These are phyloP conservation scores for Yamadazyma dushanensis DNA, from an alignment of 1,139 yeast genomes.

Conservation along the genomic window DNA sequence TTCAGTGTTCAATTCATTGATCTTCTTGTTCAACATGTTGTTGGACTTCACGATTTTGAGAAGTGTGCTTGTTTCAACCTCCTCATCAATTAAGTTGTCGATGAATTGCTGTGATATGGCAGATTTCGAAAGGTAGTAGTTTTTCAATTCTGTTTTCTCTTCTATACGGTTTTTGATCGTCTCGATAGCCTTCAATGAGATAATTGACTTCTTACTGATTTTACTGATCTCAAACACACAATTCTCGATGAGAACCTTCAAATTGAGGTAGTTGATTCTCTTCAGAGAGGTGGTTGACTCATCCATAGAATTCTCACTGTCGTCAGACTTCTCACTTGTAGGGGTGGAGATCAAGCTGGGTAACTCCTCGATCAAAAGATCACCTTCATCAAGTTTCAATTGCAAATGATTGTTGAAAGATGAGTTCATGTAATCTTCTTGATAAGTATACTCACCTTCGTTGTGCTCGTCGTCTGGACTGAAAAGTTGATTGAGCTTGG, in stretches of 20 bases:
- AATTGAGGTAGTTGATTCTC: conserved; percentile 34
- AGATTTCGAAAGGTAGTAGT: conserved; percentile 34
- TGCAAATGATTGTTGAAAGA: conserved; percentile 42
- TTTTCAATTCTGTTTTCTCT: conserved; percentile 32
- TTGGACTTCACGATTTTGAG: conserved; percentile 37
- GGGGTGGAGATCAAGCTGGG: conserved; percentile 23
- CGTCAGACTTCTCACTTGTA: conserved; percentile 18
- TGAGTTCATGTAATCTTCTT: conserved; percentile 26
- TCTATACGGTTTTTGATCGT: conserved; percentile 29
- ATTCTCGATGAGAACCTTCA: conserved; percentile 45
- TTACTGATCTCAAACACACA: conserved; percentile 44
- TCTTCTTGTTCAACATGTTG: conserved; percentile 32
- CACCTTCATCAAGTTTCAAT: conserved; percentile 31
- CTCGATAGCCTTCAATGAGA: conserved; percentile 32
- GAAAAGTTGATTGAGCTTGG: conserved; percentile 25
- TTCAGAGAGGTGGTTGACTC: conserved; percentile 1
- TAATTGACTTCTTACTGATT: conserved; percentile 35
- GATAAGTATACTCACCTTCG: conserved; percentile 13
- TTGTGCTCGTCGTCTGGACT: conserved; percentile 1
- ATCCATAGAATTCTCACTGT: conserved; percentile 5
- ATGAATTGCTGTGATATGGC: conserved; percentile 38
- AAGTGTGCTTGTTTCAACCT: conserved; percentile 29
- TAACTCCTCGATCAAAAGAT: conserved; percentile 22
- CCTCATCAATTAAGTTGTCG: conserved; percentile 25
- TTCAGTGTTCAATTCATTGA: conserved; percentile 29